Evolutionary conservation across 371 early-diverging fungal genomes (phyloP), one percentile per base, ranked within the genome.

Genomic region (Apophysomyces variabilis): DNA sequence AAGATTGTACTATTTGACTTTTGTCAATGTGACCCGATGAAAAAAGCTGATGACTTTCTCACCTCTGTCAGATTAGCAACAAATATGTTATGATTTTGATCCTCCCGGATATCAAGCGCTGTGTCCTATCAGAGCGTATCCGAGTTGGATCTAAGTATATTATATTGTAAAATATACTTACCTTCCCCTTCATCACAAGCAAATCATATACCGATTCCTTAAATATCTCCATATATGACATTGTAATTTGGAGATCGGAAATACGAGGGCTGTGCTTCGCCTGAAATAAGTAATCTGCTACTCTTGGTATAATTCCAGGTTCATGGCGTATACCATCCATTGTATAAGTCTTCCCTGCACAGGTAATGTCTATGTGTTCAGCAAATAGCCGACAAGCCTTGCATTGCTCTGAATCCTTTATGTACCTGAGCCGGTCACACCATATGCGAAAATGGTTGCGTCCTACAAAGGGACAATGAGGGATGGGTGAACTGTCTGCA

Each of bases 391-490:
- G 32, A 26, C 32, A 26, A 26, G 32, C 3, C 32, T 26, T 26
- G 32, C 3, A 3, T 26, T 26, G 32, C 32, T 26, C 32, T 26
- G 32, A 26, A 26, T 26, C 32, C 32, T n/a, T 16, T 56, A 18
- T 36, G n/a, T 64, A 69, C 71, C 73, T 44, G 86, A 83, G 0
- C 90, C 91, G 1, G 90, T 91, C 46, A 87, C 87, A 3, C 93
- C 93, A 67, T 92, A 92, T 64, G 87, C 87, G 64, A 92, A 88
- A 47, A 92, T 81, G 4, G 90, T 90, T 0, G 89, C 79, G 44
- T 86, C 74, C 76, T 75, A 64, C 13, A 5, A 41, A 18, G 56
- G 44, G 11, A 12, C n/a, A 45, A 37, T 14, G 7, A 46, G 47
- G 59, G 57, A 18, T 14, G 54, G 13, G 12, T 43, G 1, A 7